phyloP scores from a whole-genome alignment of 2,329 filamentous ascomycete genomes.

The Aspergillus phoenicis region DNA sequence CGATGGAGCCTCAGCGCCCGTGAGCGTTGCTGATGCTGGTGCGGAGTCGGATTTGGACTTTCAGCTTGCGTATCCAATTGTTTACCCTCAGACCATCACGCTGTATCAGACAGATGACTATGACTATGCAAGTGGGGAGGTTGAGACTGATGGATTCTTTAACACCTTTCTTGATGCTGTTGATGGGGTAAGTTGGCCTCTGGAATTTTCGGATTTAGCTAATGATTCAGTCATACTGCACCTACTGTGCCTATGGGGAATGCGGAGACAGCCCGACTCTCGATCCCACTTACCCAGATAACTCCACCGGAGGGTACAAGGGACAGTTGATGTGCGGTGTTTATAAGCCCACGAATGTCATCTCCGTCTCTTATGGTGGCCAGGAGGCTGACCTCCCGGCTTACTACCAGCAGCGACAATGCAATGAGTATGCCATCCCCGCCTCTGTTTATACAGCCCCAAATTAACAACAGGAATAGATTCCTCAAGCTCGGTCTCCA shows the following conservation, averaged over 20 bases:
- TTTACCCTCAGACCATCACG: slow-evolving; percentile 8
- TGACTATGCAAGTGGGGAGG: slow-evolving; percentile 1
- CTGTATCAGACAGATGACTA: slow-evolving; percentile 9
- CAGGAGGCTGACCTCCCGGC: slow-evolving; percentile 9
- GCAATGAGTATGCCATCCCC: not conserved
- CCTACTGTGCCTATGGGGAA: slow-evolving; percentile 10
- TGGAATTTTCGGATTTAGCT: not conserved
- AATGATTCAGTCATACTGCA: slow-evolving; percentile 4
- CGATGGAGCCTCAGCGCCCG: slow-evolving; percentile 6
- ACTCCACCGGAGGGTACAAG: not conserved
- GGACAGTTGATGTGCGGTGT: slow-evolving; percentile 12
- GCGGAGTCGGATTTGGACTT: slow-evolving; percentile 12
- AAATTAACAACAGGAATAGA: not conserved
- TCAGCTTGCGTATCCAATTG: slow-evolving; percentile 9
- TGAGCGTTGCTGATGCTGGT: not conserved
- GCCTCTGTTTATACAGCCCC: not conserved
- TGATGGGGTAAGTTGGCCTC: slow-evolving; percentile 5
- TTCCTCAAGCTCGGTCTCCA: slow-evolving; percentile 14
- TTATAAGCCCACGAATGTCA: slow-evolving; percentile 12
- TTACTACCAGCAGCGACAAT: slow-evolving; percentile 9
- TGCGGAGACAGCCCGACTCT: slow-evolving; percentile 7
- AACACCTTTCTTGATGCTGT: slow-evolving; percentile 14
- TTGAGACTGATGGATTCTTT: slow-evolving; percentile 1
- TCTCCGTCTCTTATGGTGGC: slow-evolving; percentile 10
- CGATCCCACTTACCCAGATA: slow-evolving; percentile 9